phyloP scores from a whole-genome alignment of 1,284 basidiomycete species.

The Malassezia equina region DNA sequence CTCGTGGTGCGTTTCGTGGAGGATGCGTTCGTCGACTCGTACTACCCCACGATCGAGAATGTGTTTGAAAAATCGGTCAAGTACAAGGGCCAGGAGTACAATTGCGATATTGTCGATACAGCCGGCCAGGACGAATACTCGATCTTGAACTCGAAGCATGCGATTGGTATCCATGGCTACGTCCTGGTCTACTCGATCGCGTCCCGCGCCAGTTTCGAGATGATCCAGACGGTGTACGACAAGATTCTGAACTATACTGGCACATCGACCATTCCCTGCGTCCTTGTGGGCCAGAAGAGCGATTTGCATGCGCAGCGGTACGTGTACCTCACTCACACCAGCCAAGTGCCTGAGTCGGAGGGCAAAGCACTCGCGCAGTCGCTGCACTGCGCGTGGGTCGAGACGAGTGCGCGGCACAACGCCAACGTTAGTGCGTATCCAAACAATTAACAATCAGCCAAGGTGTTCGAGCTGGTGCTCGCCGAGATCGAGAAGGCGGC shows the following conservation, averaged over 20 bases:
- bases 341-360: conserved; percentile 43
- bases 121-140: conserved; percentile 89
- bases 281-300: conserved; percentile 89
- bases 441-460: conserved; percentile 18
- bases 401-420: conserved; percentile 44
- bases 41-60: conserved; percentile 90
- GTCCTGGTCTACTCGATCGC: conserved; percentile 90
- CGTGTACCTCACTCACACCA: conserved; percentile 21
- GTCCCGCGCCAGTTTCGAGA: conserved; percentile 83
- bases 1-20: conserved; percentile 51
- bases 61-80: conserved; percentile 75
- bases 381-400: conserved; percentile 43
- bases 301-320: conserved; percentile 67
- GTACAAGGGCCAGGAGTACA: conserved; percentile 73
- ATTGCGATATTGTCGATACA: conserved; percentile 96
- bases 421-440: conserved; percentile 34
- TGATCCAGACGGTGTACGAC: conserved; percentile 89
- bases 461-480: conserved; percentile 44
- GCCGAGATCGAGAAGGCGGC: conserved; percentile 40
- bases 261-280: conserved; percentile 77
- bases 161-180: conserved; percentile 72
- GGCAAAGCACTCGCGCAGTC: conserved; percentile 39
- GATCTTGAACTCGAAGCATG: conserved; percentile 68
- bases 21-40: conserved; percentile 58
- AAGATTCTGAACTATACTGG: conserved; percentile 95